These are phyloP conservation scores for Huntiella decipiens DNA, from an alignment of 2,329 filamentous ascomycete species.

Conservation along the genomic window DNA sequence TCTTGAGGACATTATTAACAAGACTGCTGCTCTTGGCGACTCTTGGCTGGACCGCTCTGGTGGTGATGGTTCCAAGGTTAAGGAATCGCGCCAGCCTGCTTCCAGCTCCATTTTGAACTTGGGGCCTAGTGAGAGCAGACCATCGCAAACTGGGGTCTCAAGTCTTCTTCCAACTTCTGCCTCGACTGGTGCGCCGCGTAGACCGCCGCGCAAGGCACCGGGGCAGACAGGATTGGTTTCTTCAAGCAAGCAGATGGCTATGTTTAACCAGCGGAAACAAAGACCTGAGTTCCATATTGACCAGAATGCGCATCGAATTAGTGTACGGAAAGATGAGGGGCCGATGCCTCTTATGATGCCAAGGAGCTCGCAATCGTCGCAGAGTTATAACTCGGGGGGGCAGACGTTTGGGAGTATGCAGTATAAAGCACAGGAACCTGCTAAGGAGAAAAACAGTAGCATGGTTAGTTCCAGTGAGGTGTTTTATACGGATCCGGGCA, in stretches of 20 bases:
- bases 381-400: neutral
- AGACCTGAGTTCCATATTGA: constrained; percentile 39
- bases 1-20: constrained; percentile 10
- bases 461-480: constrained; percentile 18
- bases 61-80: no score
- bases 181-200: no score
- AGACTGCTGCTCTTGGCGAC: constrained; percentile 8
- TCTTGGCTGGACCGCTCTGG: constrained; percentile 7
- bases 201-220: no score
- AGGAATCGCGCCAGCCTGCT: neutral
- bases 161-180: no score
- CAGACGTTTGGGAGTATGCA: constrained; percentile 10
- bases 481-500: constrained; percentile 49
- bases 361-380: constrained; percentile 1
- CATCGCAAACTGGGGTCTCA: neutral
- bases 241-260: constrained; percentile 34
- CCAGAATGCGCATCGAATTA: constrained; percentile 26
- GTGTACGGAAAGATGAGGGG: constrained; percentile 18
- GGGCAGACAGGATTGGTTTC: constrained; percentile 22
- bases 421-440: constrained; percentile 4
- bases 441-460: constrained; percentile 6
- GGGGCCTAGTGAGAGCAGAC: neutral
- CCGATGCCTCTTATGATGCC: constrained; percentile 14
- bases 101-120: neutral
- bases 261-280: constrained; percentile 35